Evolutionary conservation across 805 yeast species (phyloP).

Genomic region (Kuraishia borneana): DNA sequence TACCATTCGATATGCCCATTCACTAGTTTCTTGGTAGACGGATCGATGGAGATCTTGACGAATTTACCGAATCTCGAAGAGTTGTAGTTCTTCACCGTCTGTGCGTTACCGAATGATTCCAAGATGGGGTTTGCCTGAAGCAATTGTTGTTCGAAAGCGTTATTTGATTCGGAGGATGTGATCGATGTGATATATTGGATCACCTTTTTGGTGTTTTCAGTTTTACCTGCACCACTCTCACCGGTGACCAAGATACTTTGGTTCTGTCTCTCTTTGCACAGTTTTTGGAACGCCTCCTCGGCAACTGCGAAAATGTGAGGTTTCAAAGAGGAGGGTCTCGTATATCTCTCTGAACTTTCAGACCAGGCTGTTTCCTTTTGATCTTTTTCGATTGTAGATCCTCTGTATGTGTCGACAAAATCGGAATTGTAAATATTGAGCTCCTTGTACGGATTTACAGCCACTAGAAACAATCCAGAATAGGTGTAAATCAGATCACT

Average conservation of each 20-base stretch:
- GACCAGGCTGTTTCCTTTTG: conserved; percentile 19
- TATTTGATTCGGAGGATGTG: conserved; percentile 23
- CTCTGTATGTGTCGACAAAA: conserved; percentile 36
- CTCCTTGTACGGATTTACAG: conserved; percentile 81
- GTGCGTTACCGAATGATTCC: conserved; percentile 96
- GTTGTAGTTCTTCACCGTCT: conserved; percentile 86
- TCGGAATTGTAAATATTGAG: conserved; percentile 61
- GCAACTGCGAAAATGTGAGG: conserved; percentile 93
- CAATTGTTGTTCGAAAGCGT: conserved; percentile 69
- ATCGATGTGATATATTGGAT: conserved; percentile 84
- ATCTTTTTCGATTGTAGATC: conserved; percentile 17
- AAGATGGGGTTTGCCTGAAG: conserved; percentile 90
- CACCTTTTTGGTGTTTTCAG: conserved; percentile 93
- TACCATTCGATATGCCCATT: conserved; percentile 97
- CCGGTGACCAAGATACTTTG: conserved; percentile 97
- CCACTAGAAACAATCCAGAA: conserved; percentile 91
- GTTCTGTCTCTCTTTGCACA: conserved; percentile 57
- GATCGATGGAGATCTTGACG: conserved; percentile 70
- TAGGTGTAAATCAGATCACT: conserved; percentile 83
- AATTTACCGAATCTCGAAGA: conserved; percentile 97
- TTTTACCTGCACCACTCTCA: conserved; percentile 98
- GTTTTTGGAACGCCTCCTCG: conserved; percentile 72
- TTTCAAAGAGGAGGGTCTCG: conserved; percentile 13
- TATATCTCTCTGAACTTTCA: conserved; percentile 1
- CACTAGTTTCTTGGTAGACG: conserved; percentile 44